A percentile compares a stretch with the other conserved stretches of the same genome.
Conservation (phyloP, 2,329 filamentous ascomycete species). For the Clarireedia homoeocarpa region DNA sequence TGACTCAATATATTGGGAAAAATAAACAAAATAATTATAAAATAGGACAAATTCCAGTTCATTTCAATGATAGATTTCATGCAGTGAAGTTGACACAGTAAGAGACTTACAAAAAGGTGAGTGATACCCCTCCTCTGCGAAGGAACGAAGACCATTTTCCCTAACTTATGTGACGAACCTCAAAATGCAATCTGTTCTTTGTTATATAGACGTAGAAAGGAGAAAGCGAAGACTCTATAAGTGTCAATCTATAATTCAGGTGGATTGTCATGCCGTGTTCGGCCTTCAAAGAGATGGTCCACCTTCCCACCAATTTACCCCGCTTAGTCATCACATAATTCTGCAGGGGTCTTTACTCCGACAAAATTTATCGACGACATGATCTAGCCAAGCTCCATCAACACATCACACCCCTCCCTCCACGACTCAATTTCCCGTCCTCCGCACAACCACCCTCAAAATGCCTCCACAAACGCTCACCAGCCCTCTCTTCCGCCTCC, state of each 20-base stretch:
- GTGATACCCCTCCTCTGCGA: constrained; percentile 11
- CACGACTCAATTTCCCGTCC: too few relatives aligned
- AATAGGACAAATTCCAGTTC: background rate
- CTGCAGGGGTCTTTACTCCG: background rate
- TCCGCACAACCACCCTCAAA: constrained; percentile 1
- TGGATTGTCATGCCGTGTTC: too few relatives aligned
- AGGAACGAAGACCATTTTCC: background rate
- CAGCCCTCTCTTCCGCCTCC: constrained; percentile 16
- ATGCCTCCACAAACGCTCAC: constrained; percentile 18
- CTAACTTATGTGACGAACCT: background rate
- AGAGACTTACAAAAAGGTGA: constrained; percentile 15
- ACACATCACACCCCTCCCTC: background rate
- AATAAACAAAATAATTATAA: background rate
- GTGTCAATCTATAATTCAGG: too few relatives aligned
- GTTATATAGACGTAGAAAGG: background rate
- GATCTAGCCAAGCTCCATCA: background rate
- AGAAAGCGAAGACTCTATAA: too few relatives aligned
- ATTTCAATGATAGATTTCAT: background rate
- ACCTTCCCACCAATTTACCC: too few relatives aligned
- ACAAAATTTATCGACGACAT: background rate
- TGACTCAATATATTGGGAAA: background rate
- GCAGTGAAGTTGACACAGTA: background rate
- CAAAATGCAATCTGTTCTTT: too few relatives aligned
- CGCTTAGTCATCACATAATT: too few relatives aligned
- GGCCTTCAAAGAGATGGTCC: too few relatives aligned